phyloP scores from a whole-genome alignment of 1,284 basidiomycete species.

The Pseudozyma thailandica region DNA sequence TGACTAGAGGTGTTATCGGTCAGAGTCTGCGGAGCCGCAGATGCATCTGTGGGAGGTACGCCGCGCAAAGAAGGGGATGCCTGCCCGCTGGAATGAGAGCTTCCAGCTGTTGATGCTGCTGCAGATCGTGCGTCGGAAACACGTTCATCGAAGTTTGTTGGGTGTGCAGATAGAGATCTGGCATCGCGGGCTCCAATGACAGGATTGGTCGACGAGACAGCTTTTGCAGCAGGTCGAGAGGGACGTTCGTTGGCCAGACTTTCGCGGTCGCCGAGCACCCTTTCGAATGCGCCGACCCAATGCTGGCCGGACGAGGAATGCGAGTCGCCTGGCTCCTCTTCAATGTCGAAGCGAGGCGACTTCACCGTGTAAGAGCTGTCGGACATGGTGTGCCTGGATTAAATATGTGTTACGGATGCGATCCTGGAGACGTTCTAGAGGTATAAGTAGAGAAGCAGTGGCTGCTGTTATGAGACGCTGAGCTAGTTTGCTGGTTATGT shows the following conservation, averaged over 20 bases:
- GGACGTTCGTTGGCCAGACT: slow-evolving; percentile 37
- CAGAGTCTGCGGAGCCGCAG: neutral
- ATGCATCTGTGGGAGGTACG: slow-evolving; percentile 3
- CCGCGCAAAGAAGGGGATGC: slow-evolving; percentile 29
- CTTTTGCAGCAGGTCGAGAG: slow-evolving; percentile 24
- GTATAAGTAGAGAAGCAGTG: neutral
- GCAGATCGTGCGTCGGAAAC: slow-evolving; percentile 20
- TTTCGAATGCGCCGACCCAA: slow-evolving; percentile 64
- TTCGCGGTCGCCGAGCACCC: slow-evolving; percentile 62
- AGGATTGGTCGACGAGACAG: slow-evolving; percentile 26
- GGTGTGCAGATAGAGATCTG: slow-evolving; percentile 11
- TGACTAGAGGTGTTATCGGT: slow-evolving; percentile 11
- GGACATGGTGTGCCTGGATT: slow-evolving; percentile 19
- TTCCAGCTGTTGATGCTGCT: slow-evolving; percentile 24
- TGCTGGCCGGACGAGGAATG: slow-evolving; percentile 17
- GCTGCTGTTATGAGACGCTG: neutral
- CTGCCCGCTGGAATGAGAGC: slow-evolving; percentile 33
- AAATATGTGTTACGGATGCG: neutral
- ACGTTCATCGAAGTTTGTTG: slow-evolving; percentile 16
- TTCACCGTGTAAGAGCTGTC: slow-evolving; percentile 19
- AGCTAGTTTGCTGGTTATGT: neutral
- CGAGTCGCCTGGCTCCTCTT: slow-evolving; percentile 50
- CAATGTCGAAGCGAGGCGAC: slow-evolving; percentile 51
- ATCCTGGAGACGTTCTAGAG: neutral
- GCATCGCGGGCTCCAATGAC: slow-evolving; percentile 37